Conservation (phyloP, 176 grass and related monocot genomes). For the Eleusine indica region DNA sequence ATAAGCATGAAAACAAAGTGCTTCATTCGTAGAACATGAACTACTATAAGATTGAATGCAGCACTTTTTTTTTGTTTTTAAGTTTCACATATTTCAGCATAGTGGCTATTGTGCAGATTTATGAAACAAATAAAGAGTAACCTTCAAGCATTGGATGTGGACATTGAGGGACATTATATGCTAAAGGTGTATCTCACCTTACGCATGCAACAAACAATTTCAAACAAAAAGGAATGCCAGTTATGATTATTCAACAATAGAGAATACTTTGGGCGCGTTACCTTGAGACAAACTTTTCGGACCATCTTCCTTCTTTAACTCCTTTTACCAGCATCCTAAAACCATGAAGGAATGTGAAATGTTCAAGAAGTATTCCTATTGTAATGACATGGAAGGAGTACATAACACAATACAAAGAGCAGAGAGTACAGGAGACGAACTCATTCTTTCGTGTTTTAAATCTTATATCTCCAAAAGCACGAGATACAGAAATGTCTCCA, state of each 20-base stretch:
- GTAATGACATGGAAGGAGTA: constrained; percentile 5
- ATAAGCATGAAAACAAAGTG: too few relatives aligned
- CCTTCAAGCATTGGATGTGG: constrained; percentile 8
- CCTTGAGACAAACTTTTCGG: constrained; percentile 84
- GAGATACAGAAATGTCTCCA: constrained; percentile 95
- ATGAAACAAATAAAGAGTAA: neutral
- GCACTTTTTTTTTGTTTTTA: neutral
- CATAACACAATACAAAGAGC: constrained; percentile 29
- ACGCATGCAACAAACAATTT: neutral
- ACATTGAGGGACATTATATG: neutral
- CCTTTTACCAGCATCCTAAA: constrained; percentile 88
- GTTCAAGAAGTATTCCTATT: neutral
- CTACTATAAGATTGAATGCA: neutral
- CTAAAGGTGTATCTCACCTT: constrained; percentile 13
- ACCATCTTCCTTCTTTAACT: constrained; percentile 84
- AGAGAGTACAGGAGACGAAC: constrained; percentile 68
- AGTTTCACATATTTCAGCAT: neutral
- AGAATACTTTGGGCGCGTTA: constrained; percentile 30
- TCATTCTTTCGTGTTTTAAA: constrained; percentile 92
- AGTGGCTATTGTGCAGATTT: neutral
- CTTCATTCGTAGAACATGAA: neutral
- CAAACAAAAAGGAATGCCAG: constrained; percentile 15
- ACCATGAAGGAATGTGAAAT: constrained; percentile 32
- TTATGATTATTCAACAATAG: neutral
- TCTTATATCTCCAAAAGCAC: constrained; percentile 95